phyloP scores from a whole-genome alignment of 176 grass and related monocot genomes.

The Musa troglodytarum region DNA sequence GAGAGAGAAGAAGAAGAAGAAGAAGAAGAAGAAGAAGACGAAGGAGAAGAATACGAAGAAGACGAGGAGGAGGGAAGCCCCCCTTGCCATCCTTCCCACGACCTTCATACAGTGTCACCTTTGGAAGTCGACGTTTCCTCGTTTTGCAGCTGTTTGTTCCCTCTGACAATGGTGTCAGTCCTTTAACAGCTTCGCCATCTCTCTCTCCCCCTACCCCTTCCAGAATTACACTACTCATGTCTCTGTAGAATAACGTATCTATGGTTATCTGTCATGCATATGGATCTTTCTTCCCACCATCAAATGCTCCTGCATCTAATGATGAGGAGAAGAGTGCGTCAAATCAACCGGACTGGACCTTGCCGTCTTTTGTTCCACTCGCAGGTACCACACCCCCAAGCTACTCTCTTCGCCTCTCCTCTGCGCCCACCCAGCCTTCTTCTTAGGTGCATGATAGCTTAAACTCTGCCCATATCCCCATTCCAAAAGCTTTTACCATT shows the following conservation, averaged over 20 bases:
- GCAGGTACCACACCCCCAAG: neutral
- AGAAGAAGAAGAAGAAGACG: neutral
- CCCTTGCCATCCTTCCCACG: neutral
- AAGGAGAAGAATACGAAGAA: neutral
- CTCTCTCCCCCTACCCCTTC: no score
- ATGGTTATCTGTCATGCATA: neutral
- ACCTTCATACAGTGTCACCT: neutral
- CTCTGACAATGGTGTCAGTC: slow-evolving; percentile 27
- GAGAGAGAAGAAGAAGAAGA: neutral
- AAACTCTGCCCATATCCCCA: neutral
- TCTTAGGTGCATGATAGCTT: neutral
- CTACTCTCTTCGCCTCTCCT: neutral
- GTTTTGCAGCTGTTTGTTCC: slow-evolving; percentile 13
- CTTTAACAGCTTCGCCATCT: slow-evolving; percentile 1
- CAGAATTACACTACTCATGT: no score
- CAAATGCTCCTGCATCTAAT: neutral
- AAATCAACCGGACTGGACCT: neutral
- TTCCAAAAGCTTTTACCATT: neutral
- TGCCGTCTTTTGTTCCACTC: slow-evolving; percentile 16
- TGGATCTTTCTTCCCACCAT: neutral
- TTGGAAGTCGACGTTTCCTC: slow-evolving; percentile 19
- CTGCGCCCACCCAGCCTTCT: neutral
- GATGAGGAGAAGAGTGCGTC: neutral
- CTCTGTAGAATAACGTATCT: no score
- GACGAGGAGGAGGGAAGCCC: neutral